These are phyloP conservation scores for Aureoboletus auriporus DNA, from an alignment of 768 basidiomycete genomes.

Conservation along the genomic window DNA sequence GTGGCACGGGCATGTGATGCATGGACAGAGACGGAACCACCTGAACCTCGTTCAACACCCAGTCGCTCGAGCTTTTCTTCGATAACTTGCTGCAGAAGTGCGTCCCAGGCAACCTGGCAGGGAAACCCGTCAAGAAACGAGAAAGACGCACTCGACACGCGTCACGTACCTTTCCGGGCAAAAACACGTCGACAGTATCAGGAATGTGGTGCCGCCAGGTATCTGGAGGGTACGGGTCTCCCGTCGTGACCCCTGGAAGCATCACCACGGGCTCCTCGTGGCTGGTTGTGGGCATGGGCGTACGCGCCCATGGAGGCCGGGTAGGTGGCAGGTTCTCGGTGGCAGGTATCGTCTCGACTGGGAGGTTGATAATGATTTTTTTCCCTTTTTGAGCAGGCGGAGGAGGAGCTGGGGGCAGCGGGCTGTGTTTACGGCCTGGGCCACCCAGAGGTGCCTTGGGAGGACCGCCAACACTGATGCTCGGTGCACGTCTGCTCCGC, in stretches of 20 bases:
- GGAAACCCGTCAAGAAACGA: conserved; percentile 4
- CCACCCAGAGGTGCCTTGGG: conserved; percentile 84
- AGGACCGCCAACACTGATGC: conserved; percentile 77
- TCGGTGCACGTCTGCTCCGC: conserved; percentile 60
- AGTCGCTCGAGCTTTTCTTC: conserved; percentile 80
- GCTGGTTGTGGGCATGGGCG: conserved; percentile 42
- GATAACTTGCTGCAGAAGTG: conserved; percentile 63
- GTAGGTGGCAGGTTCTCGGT: conserved; percentile 37
- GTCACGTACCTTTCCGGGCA: conserved; percentile 68
- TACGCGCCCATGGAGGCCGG: conserved; percentile 59
- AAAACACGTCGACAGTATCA: conserved; percentile 69
- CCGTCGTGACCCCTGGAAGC: conserved; percentile 39
- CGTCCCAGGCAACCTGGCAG: conserved; percentile 67
- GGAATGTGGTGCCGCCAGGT: conserved; percentile 55
- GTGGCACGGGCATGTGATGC: conserved; percentile 81
- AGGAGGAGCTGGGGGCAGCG: conserved; percentile 41
- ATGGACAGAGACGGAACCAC: conserved; percentile 53
- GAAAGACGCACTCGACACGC: conserved; percentile 5
- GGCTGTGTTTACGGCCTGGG: conserved; percentile 71
- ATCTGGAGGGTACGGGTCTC: conserved; percentile 64
- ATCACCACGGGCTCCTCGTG: conserved; percentile 24
- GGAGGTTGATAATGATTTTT: conserved; percentile 68
- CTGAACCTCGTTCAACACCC: conserved; percentile 66
- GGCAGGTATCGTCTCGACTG: conserved; percentile 53
- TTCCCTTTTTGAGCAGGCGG: conserved; percentile 48